Evolutionary conservation across 139 green algal genomes (phyloP).

Genomic region (Chlorella sp.): DNA sequence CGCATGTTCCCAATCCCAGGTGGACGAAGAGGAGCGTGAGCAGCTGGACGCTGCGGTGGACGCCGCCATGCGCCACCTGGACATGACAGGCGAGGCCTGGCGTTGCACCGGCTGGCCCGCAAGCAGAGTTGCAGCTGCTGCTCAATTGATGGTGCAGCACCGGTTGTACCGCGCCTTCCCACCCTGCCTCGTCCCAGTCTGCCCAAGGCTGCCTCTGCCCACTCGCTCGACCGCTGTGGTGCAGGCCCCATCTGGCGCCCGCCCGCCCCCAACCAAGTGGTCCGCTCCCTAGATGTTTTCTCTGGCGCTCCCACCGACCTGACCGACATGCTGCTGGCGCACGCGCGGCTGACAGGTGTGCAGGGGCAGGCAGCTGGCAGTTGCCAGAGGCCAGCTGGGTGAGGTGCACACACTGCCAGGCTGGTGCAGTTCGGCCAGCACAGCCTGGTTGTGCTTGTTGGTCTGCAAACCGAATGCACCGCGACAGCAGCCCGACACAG

Average conservation of each 20-base stretch:
- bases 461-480: too few relatives aligned
- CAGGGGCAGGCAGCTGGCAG: not conserved
- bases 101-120: not conserved
- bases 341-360: not conserved
- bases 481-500: too few relatives aligned
- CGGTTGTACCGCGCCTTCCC: too few relatives aligned
- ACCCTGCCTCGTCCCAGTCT: too few relatives aligned
- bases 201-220: too few relatives aligned
- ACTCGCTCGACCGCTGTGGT: too few relatives aligned
- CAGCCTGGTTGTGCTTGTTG: too few relatives aligned
- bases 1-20: too few relatives aligned
- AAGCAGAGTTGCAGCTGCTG: not conserved
- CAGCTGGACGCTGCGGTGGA: not conserved
- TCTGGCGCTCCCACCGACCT: not conserved
- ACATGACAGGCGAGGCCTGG: not conserved
- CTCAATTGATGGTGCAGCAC: too few relatives aligned
- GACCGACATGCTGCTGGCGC: not conserved
- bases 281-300: not conserved
- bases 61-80: slow-evolving; percentile 12
- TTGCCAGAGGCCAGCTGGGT: too few relatives aligned
- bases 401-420: too few relatives aligned
- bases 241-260: slow-evolving; percentile 15
- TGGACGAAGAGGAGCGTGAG: slow-evolving; percentile 5
- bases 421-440: too few relatives aligned
- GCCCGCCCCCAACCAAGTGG: not conserved